A percentile compares a stretch with the other conserved stretches of the same genome.
phyloP scores from a whole-genome alignment of 257 asterid species.

The Solanum okadae region DNA sequence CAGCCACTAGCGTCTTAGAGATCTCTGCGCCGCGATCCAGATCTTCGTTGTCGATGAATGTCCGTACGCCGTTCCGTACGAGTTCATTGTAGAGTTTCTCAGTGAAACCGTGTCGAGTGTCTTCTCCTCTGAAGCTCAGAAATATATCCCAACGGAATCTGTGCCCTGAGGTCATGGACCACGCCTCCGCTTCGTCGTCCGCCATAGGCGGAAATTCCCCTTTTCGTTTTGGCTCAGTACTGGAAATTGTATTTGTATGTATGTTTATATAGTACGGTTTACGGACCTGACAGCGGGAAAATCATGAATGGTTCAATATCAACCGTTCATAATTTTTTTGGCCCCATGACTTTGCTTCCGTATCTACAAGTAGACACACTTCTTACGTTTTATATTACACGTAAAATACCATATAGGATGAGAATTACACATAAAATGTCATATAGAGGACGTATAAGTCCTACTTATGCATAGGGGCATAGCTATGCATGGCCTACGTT shows the following conservation, averaged over 20 bases:
- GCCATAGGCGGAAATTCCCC: neutral
- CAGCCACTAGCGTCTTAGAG: neutral
- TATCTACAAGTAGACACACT: too few species aligned
- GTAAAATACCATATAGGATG: too few species aligned
- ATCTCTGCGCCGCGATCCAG: conserved; percentile 13
- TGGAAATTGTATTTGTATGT: neutral
- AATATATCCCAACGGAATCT: conserved; percentile 25
- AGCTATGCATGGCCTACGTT: too few species aligned
- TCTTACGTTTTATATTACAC: too few species aligned
- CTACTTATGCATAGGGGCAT: too few species aligned
- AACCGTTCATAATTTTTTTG: too few species aligned
- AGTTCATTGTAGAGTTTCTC: conserved; percentile 14
- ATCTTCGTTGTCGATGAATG: conserved; percentile 16
- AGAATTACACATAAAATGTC: too few species aligned
- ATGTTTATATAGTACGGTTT: neutral
- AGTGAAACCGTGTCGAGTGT: conserved; percentile 13
- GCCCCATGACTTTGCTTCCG: too few species aligned
- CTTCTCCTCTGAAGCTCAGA: conserved; percentile 22
- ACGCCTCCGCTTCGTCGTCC: neutral
- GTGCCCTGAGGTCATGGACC: neutral
- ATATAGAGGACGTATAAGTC: too few species aligned
- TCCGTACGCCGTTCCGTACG: conserved; percentile 6
- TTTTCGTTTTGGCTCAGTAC: neutral
- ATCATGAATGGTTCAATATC: neutral
- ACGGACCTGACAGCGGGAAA: neutral